These are phyloP conservation scores for Penicillium thymicola DNA, from an alignment of 2,329 filamentous ascomycete genomes.

Conservation along the genomic window DNA sequence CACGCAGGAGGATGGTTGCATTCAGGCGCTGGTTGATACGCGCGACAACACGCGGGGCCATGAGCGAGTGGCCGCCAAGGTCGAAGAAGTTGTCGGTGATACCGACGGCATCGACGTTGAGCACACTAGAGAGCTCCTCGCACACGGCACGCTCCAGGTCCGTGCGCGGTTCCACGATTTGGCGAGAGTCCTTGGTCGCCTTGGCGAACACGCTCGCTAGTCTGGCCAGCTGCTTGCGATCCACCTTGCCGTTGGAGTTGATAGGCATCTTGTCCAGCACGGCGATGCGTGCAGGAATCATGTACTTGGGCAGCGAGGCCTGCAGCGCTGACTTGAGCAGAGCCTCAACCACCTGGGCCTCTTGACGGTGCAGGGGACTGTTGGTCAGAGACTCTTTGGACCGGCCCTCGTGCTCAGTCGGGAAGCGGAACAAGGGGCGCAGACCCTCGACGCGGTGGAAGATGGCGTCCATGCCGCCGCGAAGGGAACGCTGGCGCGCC, in stretches of 20 bases:
- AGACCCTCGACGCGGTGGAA: too few species aligned
- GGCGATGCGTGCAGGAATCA: background rate
- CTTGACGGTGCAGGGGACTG: too few species aligned
- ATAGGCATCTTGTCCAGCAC: background rate
- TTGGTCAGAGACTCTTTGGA: too few species aligned
- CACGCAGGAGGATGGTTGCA: background rate
- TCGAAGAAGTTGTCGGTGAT: background rate
- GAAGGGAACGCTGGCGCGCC: too few species aligned
- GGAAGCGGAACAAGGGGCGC: too few species aligned
- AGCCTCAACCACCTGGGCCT: background rate
- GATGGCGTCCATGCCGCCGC: too few species aligned
- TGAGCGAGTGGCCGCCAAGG: background rate
- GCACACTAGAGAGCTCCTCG: background rate
- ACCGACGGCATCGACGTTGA: background rate
- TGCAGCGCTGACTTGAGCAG: background rate
- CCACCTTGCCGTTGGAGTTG: background rate
- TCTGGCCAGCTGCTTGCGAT: background rate
- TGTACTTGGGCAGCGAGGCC: background rate
- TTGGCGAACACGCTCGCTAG: background rate
- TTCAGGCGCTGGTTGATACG: background rate
- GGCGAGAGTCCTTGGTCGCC: background rate
- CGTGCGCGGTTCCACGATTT: background rate
- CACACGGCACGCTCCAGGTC: background rate
- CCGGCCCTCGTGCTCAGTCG: too few species aligned
- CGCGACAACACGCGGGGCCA: background rate